Evolutionary conservation across 257 asterid species (phyloP).

Genomic region (Craterostigma plantagineum): DNA sequence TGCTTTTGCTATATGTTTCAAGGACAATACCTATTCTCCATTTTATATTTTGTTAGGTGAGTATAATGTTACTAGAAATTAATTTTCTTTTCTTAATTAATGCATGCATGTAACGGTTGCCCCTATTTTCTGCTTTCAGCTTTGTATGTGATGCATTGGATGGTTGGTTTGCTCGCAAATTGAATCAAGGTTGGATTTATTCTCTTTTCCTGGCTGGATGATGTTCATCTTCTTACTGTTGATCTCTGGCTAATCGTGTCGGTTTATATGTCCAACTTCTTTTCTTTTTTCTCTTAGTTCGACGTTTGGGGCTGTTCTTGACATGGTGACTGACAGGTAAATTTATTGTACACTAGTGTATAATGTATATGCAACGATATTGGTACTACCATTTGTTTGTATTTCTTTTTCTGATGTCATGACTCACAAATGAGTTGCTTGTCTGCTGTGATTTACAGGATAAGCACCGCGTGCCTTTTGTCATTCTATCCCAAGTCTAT

Average conservation of each 20-base stretch:
- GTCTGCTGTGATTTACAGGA: conserved; percentile 25
- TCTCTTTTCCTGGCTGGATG: conserved; percentile 1
- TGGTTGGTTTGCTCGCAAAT: conserved; percentile 93
- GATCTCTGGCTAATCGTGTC: no score
- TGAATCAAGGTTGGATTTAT: conserved; percentile 75
- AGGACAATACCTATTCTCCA: conserved; percentile 63
- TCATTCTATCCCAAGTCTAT: conserved; percentile 91
- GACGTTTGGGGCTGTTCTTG: conserved; percentile 95
- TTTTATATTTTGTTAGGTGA: conserved; percentile 72
- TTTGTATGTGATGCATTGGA: conserved; percentile 96
- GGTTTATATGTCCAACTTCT: conserved; percentile 1
- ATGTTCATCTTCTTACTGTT: no score
- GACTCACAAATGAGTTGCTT: no score
- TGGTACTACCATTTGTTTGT: conserved; percentile 1
- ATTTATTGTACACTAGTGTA: no score
- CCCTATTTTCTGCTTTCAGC: conserved; percentile 31
- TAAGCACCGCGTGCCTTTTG: conserved; percentile 95
- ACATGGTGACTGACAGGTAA: conserved; percentile 99
- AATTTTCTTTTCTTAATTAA: background rate
- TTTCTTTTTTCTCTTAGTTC: conserved; percentile 41
- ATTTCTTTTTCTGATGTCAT: background rate
- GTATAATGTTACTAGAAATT: background rate
- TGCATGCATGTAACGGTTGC: conserved; percentile 11
- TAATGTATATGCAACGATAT: no score
- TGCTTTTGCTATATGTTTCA: conserved; percentile 83